Base-by-base conservation (phyloP, 1,284 basidiomycete genomes). In the Stereum hirsutum region DNA sequence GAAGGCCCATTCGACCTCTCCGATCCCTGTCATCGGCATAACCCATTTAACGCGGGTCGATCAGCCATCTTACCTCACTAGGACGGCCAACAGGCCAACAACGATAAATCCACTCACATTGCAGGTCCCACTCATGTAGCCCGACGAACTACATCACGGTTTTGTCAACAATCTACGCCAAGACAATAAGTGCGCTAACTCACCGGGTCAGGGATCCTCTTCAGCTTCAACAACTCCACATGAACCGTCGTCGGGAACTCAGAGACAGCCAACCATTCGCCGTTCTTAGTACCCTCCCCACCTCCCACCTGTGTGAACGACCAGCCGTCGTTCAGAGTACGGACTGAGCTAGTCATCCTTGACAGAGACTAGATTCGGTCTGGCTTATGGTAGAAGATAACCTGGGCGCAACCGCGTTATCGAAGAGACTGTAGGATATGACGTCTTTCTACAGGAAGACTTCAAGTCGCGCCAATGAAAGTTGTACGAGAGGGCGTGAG, bases 1-100 rank as follows among this genome's bases (percentile, higher is more conserved):
- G 70, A 94, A 95, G n/a, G 70, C 65, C 91, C 92, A 95, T 33
- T 82, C 75, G 8, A 73, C 70, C 61, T 94, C 90, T 20, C 88
- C 89, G 38, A 94, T 69, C 91, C 90, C 89, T 92, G 48, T 26
- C 46, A 47, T 50, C 14, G 42, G 26, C 26, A 30, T 23, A 20
- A 15, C n/a, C 6, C 26, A 42, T 42, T 17, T 6, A 24, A 11
- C 19, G 35, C 25, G 23, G n/a, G n/a, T n/a, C n/a, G n/a, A n/a
- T 41, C 15, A 42, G 33, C 6, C 20, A 34, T 52, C 59, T 17
- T 39, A 4, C 8, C 6, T 11, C 10, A 8, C 8, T 17, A 8
- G 14, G 10, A 2, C 6, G 15, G 20, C 30, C 21, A 41, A 25
- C 62, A 34, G 37, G 4, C 35, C 6, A 37, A 15, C 8, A 21